Conservation (phyloP, 257 asterid species). For the Solanum piurae region DNA sequence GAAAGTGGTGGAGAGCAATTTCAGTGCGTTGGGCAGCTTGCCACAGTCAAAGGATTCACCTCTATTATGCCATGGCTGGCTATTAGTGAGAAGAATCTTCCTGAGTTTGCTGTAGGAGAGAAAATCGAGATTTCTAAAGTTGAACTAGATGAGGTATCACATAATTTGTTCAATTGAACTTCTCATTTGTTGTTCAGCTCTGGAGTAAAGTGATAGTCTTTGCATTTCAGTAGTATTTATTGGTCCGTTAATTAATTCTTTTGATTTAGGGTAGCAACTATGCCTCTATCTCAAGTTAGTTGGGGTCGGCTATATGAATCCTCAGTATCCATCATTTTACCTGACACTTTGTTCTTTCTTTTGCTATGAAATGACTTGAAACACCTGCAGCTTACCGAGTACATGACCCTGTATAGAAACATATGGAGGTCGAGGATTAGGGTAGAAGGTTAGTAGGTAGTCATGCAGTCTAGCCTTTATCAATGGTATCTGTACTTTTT, state of each 20-base stretch:
- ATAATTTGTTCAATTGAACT: not conserved
- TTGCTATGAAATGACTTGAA: not conserved
- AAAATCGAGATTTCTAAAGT: conserved; percentile 46
- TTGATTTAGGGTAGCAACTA: not conserved
- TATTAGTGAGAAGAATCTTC: conserved; percentile 56
- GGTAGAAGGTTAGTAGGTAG: not conserved
- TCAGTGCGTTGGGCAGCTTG: conserved; percentile 63
- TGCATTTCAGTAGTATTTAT: not conserved
- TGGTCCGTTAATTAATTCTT: not conserved
- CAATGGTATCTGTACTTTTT: not conserved
- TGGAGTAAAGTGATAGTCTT: not conserved
- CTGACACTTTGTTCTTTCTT: not conserved
- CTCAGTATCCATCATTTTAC: not conserved
- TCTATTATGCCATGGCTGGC: conserved; percentile 94
- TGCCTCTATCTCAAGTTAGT: not conserved
- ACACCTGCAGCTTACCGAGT: not conserved
- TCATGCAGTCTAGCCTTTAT: not conserved
- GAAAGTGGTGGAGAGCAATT: conserved; percentile 67
- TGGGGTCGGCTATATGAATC: not conserved
- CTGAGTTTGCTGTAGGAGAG: conserved; percentile 59
- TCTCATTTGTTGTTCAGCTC: not conserved
- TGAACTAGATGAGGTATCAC: conserved; percentile 62
- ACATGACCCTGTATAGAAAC: not conserved
- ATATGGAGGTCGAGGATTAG: not conserved
- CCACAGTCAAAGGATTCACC: conserved; percentile 60